Evolutionary conservation across 2,329 filamentous ascomycete genomes (phyloP).

Genomic region (Sphaerulina musiva): DNA sequence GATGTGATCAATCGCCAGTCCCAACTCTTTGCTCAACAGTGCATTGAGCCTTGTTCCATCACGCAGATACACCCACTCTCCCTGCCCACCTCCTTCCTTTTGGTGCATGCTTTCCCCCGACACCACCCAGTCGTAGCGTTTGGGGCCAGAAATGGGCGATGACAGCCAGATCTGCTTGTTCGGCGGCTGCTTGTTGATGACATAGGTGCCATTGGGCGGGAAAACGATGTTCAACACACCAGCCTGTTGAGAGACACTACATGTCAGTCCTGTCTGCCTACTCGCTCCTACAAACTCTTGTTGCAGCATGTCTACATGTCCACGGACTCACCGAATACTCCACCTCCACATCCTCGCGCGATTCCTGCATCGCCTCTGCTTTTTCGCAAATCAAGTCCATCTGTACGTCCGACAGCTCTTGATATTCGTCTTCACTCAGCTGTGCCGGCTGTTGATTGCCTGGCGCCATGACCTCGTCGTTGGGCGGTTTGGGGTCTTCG

Average conservation of each 20-base stretch:
- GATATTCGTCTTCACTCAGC: conserved; percentile 65
- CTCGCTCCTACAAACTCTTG: neutral
- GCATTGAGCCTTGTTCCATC: conserved; percentile 71
- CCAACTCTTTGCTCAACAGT: conserved; percentile 69
- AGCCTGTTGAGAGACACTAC: conserved; percentile 48
- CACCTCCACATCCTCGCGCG: conserved; percentile 69
- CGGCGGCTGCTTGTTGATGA: conserved; percentile 96
- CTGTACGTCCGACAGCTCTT: conserved; percentile 69
- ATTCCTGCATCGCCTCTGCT: conserved; percentile 70
- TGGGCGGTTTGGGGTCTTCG: conserved; percentile 38
- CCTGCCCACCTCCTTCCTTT: conserved; percentile 67
- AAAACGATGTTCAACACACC: conserved; percentile 76
- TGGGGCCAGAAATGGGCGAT: conserved; percentile 82
- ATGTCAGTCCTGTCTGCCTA: conserved; percentile 8
- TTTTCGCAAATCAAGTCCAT: conserved; percentile 54
- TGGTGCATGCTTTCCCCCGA: conserved; percentile 64
- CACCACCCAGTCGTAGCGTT: conserved; percentile 86
- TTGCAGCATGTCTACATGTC: neutral
- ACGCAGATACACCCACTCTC: conserved; percentile 81
- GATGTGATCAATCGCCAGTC: conserved; percentile 50
- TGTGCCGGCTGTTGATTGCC: conserved; percentile 50
- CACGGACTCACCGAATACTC: conserved; percentile 71
- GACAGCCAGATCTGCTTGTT: conserved; percentile 98
- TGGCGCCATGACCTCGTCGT: conserved; percentile 30
- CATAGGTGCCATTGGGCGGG: conserved; percentile 68